A percentile compares a stretch with the other conserved stretches of the same genome.
These are phyloP conservation scores for Mycena crocata DNA, from an alignment of 768 basidiomycete genomes.

Conservation along the genomic window DNA sequence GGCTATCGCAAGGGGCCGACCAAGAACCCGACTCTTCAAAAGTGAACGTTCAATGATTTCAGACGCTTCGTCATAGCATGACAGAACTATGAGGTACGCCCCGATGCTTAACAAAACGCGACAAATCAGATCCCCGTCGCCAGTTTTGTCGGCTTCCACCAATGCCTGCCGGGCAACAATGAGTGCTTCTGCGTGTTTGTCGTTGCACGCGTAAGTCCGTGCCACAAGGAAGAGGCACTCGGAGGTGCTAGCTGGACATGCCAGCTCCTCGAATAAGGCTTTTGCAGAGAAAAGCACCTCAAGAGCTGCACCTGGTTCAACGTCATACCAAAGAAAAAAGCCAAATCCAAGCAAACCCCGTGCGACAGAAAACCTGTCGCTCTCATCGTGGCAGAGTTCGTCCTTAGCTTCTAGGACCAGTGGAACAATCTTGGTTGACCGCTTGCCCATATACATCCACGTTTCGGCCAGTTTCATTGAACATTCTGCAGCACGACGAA, in stretches of 20 bases:
- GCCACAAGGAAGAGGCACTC: constrained; percentile 23
- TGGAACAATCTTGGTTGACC: not conserved
- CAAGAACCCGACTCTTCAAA: not conserved
- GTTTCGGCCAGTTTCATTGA: constrained; percentile 1
- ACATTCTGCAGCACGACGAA: constrained; percentile 5
- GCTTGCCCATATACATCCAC: not conserved
- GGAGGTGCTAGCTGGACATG: constrained; percentile 21
- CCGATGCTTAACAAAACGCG: not conserved
- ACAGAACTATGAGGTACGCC: not conserved
- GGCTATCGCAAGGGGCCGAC: constrained; percentile 11
- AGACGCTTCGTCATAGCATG: not conserved
- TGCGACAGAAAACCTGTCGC: constrained; percentile 1
- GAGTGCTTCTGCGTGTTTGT: constrained; percentile 15
- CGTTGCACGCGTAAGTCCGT: not conserved
- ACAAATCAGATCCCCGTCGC: not conserved
- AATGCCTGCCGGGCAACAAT: constrained; percentile 6
- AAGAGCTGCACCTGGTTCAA: constrained; percentile 1
- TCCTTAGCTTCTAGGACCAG: not conserved
- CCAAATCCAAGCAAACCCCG: constrained; percentile 17
- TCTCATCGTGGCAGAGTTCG: constrained; percentile 11
- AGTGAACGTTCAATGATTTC: not conserved
- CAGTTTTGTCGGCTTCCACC: constrained; percentile 2
- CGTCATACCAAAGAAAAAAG: constrained; percentile 5
- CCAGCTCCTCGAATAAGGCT: constrained; percentile 17
- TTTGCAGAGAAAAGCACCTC: constrained; percentile 13